Base-by-base conservation (phyloP, 768 basidiomycete species). In the Trametes sanguinea region DNA sequence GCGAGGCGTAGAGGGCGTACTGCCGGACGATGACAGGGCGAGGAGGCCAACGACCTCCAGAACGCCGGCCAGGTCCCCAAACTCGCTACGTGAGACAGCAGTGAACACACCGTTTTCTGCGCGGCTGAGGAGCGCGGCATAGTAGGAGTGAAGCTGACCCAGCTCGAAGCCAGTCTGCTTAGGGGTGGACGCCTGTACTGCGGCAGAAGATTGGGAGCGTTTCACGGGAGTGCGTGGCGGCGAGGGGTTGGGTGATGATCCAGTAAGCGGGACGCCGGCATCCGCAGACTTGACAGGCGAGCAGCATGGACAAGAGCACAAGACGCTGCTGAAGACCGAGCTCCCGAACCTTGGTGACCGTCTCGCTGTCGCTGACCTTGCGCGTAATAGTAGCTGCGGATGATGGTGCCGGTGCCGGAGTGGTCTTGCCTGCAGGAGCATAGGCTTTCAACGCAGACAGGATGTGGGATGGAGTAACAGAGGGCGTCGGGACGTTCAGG, bases 291-390 rank as follows among this genome's bases (percentile, higher is more conserved):
- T 85, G 1, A 83, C 81, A 1, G 86, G 86, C 88, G 17, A 93
- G 79, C 29, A 92, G 70, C 33, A 89, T 74, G 1, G 80, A 78
- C 2, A 92, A 79, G 9, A 94, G 80, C 8, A 82, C 86, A 4
- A 94, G 76, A 33, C 90, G 86, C 1, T 86, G 83, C 65, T 94
- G 92, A 1, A 94, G 77, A 27, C 89, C 88, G 7, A 94, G 81
- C 51, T 83, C 81, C 14, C 80, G 81, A 22, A 92, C 80, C 69
- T 90, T 92, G 14, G 76, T 76, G 2, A 86, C 79, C 8, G 82
- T 84, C 68, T 92, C 90, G 54, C 85, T 89, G 16, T 67, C 53
- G 50, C 71, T 68, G 14, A 57, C 29, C 3, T 73, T 61, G 16
- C 58, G 54, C 9, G 59, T n/a, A 0, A 70, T 32, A 7, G 60